Evolutionary conservation across 352 stramenopile species (phyloP).

Genomic region (Pythium rishiriense): DNA sequence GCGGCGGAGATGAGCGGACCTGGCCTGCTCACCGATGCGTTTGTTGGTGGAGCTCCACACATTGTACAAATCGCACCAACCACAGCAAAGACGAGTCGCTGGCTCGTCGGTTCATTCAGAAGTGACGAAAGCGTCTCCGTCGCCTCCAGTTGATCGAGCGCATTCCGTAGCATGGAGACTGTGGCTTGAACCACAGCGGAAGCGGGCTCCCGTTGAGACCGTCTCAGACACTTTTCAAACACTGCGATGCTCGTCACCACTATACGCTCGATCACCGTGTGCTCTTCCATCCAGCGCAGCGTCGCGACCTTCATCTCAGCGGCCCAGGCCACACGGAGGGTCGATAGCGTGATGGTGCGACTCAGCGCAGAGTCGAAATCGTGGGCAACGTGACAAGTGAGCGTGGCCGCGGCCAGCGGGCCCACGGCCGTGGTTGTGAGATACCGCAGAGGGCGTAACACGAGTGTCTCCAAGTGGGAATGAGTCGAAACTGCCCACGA

Average conservation of each 20-base stretch:
- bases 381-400: neutral
- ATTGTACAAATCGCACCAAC: neutral
- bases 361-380: neutral
- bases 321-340: neutral
- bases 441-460: neutral
- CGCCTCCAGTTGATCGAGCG: conserved; percentile 6
- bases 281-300: neutral
- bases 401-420: neutral
- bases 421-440: neutral
- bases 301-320: neutral
- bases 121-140: neutral
- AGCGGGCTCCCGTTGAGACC: neutral
- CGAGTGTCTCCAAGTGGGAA: neutral
- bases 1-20: conserved; percentile 16
- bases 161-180: neutral
- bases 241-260: neutral
- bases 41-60: neutral
- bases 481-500: conserved; percentile 4
- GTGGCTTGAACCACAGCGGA: neutral
- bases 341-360: neutral
- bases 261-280: neutral
- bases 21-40: neutral
- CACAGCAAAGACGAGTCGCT: neutral
- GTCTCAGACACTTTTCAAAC: conserved; percentile 8
- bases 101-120: neutral